Evolutionary conservation across 2,329 filamentous ascomycete species (phyloP).

Genomic region (Capronia coronata): DNA sequence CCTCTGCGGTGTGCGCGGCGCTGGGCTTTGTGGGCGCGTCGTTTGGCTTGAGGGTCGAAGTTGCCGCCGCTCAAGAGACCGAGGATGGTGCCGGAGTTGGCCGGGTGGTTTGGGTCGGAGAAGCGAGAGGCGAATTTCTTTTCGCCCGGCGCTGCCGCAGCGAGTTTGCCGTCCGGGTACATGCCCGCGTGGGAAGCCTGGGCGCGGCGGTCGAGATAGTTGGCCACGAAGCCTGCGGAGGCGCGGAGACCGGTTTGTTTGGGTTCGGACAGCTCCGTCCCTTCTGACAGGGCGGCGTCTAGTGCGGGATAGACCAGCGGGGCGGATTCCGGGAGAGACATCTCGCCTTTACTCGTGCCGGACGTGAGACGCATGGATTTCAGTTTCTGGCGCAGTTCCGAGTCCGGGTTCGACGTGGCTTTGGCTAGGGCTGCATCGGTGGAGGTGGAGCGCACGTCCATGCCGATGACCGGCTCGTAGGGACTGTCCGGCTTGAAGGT

Average conservation of each 20-base stretch:
- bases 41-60: slow-evolving; percentile 20
- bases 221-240: slow-evolving; percentile 36
- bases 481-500: slow-evolving; percentile 44
- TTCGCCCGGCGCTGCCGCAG: slow-evolving; percentile 29
- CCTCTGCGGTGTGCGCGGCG: slow-evolving; percentile 9
- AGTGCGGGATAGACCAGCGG: slow-evolving; percentile 44
- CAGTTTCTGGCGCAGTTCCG: slow-evolving; percentile 12
- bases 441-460: slow-evolving; percentile 30
- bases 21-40: slow-evolving; percentile 12
- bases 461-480: slow-evolving; percentile 21
- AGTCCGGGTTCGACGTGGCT: slow-evolving; percentile 26
- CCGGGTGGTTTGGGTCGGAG: slow-evolving; percentile 48
- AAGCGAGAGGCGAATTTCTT: slow-evolving; percentile 44
- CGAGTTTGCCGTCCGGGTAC: slow-evolving; percentile 39
- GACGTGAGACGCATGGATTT: slow-evolving; percentile 19
- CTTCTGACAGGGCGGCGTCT: slow-evolving; percentile 16
- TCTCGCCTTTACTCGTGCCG: slow-evolving; percentile 33
- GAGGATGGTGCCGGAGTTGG: slow-evolving; percentile 45
- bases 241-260: slow-evolving; percentile 24
- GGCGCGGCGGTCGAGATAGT: slow-evolving; percentile 47
- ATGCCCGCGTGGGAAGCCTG: slow-evolving; percentile 38
- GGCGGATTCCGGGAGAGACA: slow-evolving; percentile 42
- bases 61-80: slow-evolving; percentile 44
- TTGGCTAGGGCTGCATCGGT: slow-evolving; percentile 30
- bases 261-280: slow-evolving; percentile 3